Evolutionary conservation across 495 filamentous ascomycete genomes (phyloP).

Genomic region (Trichoderma erinaceum): DNA sequence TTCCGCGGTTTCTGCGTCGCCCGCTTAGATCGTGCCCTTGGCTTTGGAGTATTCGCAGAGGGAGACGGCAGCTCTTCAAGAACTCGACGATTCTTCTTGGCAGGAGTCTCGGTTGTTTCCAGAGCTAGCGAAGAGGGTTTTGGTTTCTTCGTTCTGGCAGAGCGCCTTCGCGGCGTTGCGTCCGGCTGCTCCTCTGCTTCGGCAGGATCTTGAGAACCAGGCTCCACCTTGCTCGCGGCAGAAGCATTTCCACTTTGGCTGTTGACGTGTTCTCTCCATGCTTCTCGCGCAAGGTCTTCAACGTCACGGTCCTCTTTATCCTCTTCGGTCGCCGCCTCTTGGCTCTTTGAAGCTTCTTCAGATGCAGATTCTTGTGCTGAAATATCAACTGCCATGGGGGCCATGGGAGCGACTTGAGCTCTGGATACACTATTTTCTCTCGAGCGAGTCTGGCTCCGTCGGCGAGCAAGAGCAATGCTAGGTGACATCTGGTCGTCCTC

Average conservation of each 20-base stretch:
- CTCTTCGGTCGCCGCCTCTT: neutral
- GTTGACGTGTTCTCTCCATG: constrained; percentile 4
- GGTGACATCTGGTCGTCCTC: constrained; percentile 8
- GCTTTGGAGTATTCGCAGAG: constrained; percentile 14
- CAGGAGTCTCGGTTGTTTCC: neutral
- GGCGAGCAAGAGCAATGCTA: constrained; percentile 11
- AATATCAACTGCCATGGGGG: neutral
- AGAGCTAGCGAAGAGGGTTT: neutral
- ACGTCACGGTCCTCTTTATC: neutral
- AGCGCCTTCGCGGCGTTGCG: neutral
- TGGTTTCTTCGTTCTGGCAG: neutral
- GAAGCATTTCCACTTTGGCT: neutral
- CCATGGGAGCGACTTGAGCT: constrained; percentile 7
- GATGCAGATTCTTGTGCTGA: neutral
- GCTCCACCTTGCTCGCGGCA: neutral
- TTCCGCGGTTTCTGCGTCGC: neutral
- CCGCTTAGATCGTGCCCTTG: constrained; percentile 2
- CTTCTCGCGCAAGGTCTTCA: constrained; percentile 11
- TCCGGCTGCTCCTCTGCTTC: neutral
- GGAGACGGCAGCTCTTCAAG: constrained; percentile 15
- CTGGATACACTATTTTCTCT: constrained; percentile 5
- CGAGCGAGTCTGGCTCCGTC: constrained; percentile 12
- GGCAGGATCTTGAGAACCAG: neutral
- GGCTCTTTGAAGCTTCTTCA: neutral
- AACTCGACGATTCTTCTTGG: neutral